Evolutionary conservation across 2,329 filamentous ascomycete genomes (phyloP), one percentile per base, ranked within the genome.

Genomic region (Cladorrhinum sp.): DNA sequence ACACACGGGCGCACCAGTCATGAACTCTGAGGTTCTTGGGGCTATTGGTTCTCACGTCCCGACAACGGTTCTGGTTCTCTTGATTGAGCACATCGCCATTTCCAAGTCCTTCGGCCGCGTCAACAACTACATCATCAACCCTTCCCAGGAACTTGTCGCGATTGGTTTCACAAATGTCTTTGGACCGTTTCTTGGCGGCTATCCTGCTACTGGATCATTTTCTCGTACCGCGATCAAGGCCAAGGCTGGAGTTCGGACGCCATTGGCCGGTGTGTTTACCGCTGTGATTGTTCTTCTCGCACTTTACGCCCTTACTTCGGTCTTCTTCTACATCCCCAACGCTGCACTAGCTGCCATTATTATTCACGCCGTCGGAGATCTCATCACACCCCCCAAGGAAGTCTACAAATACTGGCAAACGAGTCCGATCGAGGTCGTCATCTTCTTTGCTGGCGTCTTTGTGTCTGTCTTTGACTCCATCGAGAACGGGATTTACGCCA

Each of bases 21-120:
- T 98, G 64, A 85, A 90, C 66, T 75, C 73, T 0, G 73, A 80
- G 0, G 83, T 97, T 56, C 84, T 97, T 70, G 79, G 76, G 0
- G 77, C 85, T 0, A 92, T 96, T 70, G 80, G 83, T 1, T 79
- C 80, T 49, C 83, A 97, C 65, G 79, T 98, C 3, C 95, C 95
- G 0, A 90, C 90, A 3, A 88, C 90, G 0, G 87, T 97, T 57
- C 96, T 98, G 65, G 94, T 99, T 9, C 82, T 98, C 59, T 82
- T 99, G 28, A 96, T 98, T 63, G 95, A 99, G 76, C 95, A 99
- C 74, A 96, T 99, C 70, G 92, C 95, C 59, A 98, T 99, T 65
- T 92, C 94, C 28, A 99, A 99, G 75, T 98, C 94, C 0, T 98
- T 99, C 67, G 95, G 95, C n/a, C 86, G 95, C 63, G 86, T 97